Base-by-base conservation (phyloP, 129 eudicot species). In the Artemisia argyi region DNA sequence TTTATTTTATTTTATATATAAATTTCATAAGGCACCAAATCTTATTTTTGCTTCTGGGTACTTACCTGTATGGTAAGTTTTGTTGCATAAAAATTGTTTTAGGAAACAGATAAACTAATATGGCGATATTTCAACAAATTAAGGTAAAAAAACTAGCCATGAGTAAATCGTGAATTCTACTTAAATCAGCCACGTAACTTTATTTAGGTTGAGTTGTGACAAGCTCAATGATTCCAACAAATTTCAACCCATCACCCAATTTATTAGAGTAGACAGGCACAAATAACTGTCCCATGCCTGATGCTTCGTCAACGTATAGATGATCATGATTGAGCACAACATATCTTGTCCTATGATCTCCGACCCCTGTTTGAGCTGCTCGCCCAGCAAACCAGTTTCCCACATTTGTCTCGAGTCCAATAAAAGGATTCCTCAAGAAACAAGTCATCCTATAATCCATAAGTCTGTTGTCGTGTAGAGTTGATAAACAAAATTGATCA, bases 361-460 rank as follows among this genome's bases (percentile, higher is more conserved):
- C 28, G 28, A 26, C 28, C 28, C 35, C 3, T 30, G 35, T 30
- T 30, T 30, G 6, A 30, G 35, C 35, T 30, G 44, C 44, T 35
- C 44, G 55, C 4, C 70, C 70, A n/a, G 55, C 32, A 16, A 46
- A 65, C 70, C 55, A 65, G 55, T 32, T 44, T 4, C 70, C 55
- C 35, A 46, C 71, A 4, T 24, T 22, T 19, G 35, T 48, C 5
- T 19, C 12, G 7, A 6, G 44, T 35, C 44, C 57, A 66, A 48
- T 11, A 4, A 16, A 11, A 48, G 5, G 0, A 5, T 48, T 48
- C 6, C 4, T 35, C 7, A 6, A 39, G 24, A 46, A 39, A 48
- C 26, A 47, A 11, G 5, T 66, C 71, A 6, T 66, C 71, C 71
- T 66, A 10, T 66, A 48, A 66, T 20, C 30, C 9, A 8, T 12